Evolutionary conservation across 2,329 filamentous ascomycete genomes (phyloP), one percentile per base, ranked within the genome.

Genomic region (Neoarthrinium moseri): DNA sequence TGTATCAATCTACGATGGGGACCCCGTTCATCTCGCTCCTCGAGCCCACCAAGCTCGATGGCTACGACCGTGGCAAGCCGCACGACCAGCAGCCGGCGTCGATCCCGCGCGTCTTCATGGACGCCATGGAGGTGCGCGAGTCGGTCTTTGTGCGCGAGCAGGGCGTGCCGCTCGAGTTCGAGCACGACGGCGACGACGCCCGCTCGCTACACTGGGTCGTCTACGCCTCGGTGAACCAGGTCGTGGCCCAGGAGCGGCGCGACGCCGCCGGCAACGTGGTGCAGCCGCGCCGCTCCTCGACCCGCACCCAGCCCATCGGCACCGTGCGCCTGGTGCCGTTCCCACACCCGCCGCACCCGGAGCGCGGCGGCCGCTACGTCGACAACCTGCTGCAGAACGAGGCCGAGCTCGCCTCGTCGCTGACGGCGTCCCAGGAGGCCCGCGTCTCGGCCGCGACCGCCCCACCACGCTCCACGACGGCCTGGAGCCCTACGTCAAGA

Each of bases 131-230:
- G 43, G 75, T 87, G 34, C 79, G 84, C 27, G 70, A 80, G 49
- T 58, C 65, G 15, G 83, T 87, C 43, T 86, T 84, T 55, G 77
- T 86, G 20, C 29, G 68, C 6, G 83, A 86, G 57, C 83, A 86
- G 57, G 56, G 65, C 0, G 70, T 82, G 12, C 73, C 78, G 0
- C 65, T 82, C 1, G 81, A 86, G 29, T 80, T 83, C 53, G 91
- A 97, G 65, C 77, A 89, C 53, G 92, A 96, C 70, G 70, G 75
- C 1, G 90, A 96, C 62, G 92, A 97, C 64, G 55, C 77, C 1
- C 80, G 88, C 27, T 85, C 83, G 55, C 92, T 85, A 69, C 91
- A 96, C 66, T 96, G 89, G 87, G 85, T 96, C 23, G 74, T 85
- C n/a, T 96, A 95, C 66, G 81, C 82, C 38, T 83, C 77, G 13